Conservation (phyloP, 495 filamentous ascomycete species). For the Bryoglossum gracile region DNA sequence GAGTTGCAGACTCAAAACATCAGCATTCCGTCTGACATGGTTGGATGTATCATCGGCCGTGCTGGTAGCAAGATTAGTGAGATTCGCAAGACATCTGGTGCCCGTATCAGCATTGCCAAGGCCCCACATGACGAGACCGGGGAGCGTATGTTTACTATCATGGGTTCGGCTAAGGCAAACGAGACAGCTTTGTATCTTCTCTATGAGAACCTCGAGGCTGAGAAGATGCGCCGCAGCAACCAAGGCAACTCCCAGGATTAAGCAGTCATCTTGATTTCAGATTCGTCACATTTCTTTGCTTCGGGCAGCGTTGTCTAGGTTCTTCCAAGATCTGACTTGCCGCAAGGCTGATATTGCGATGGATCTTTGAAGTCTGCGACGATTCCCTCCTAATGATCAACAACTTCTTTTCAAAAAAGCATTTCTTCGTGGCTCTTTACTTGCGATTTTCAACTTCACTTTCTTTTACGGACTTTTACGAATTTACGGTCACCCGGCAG, state of each 20-base stretch:
- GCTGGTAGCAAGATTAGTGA: slow-evolving; percentile 94
- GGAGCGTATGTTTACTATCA: slow-evolving; percentile 99
- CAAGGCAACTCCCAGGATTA: slow-evolving; percentile 64
- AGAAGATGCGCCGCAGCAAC: slow-evolving; percentile 85
- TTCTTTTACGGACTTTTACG: slow-evolving; percentile 26
- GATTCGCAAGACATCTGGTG: slow-evolving; percentile 91
- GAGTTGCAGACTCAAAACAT: slow-evolving; percentile 99
- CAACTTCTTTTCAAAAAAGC: slow-evolving; percentile 23
- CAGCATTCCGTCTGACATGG: slow-evolving; percentile 98
- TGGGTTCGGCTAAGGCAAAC: slow-evolving; percentile 83
- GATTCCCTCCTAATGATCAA: slow-evolving; percentile 24
- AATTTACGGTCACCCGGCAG: slow-evolving; percentile 24
- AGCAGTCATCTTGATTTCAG: slow-evolving; percentile 7
- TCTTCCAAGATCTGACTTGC: slow-evolving; percentile 45
- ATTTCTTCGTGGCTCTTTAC: slow-evolving; percentile 31
- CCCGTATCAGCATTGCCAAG: slow-evolving; percentile 97
- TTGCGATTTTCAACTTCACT: slow-evolving; percentile 13
- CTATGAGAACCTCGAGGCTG: slow-evolving; percentile 97
- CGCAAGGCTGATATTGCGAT: slow-evolving; percentile 48
- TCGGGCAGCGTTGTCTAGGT: slow-evolving; percentile 25
- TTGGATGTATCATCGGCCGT: slow-evolving; percentile 97
- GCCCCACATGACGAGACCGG: slow-evolving; percentile 94
- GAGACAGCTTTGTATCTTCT: slow-evolving; percentile 93
- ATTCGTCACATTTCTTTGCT: slow-evolving; percentile 29
- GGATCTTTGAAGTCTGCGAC: slow-evolving; percentile 26